Evolutionary conservation across 169 alveolate genomes (phyloP), one percentile per base, ranked within the genome.

Genomic region (Neospora caninum): DNA sequence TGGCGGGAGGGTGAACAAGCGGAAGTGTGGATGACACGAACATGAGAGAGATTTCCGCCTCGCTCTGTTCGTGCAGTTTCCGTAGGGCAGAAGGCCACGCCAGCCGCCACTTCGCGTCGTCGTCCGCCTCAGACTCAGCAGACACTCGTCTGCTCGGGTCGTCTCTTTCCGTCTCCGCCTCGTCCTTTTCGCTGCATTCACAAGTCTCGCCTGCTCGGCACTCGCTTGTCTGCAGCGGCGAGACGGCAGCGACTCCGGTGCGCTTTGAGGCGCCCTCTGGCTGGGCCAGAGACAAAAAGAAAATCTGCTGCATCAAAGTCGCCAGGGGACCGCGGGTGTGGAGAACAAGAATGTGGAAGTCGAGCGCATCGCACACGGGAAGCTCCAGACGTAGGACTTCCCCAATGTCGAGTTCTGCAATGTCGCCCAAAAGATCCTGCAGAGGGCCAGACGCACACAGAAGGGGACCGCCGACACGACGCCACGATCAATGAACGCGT

Each of bases 401-500:
- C 29, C 38, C 88, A 7, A 89, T n/a, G 88, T 89, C 93, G 69
- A 89, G 45, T 13, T 70, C 93, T 22, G 36, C 86, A 18, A 89
- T 89, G 73, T 89, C 93, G 25, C 93, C 93, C 49, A 89, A 45
- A 16, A 89, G 88, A 49, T 89, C 93, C 93, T 89, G 86, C 2
- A 22, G 10, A 36, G 42, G n/a, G n/a, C n/a, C n/a, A n/a, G n/a
- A n/a, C n/a, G n/a, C n/a, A n/a, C n/a, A n/a, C 64, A 53, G 64
- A 53, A 18, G 27, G 27, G 64, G 18, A 53, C 7, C 7, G 64
- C 64, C 64, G 64, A 7, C 7, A 53, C 64, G 18, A 53, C 64
- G 7, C 64, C 7, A 53, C 7, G 64, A 53, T 10, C 27, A 7
- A 53, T 10, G 18, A 53, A 53, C 27, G 7, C 64, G 18, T 7